Base-by-base conservation (phyloP, 1,139 yeast species). In the Yamadazyma jaroonii region DNA sequence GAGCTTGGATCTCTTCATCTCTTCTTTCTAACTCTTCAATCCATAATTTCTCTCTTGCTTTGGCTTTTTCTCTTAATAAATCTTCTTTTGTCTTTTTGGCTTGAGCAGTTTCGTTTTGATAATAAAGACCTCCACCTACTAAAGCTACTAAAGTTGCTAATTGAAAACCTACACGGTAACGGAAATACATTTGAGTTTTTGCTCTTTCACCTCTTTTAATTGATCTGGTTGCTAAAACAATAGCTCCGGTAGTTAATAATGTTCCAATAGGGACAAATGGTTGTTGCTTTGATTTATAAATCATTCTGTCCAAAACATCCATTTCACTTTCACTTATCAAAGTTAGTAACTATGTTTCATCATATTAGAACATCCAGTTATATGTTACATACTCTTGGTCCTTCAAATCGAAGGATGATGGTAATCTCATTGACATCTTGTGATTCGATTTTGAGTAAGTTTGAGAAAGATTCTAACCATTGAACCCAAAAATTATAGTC, bases 121-220 rank as follows among this genome's bases (percentile, higher is more conserved):
- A 84, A 46, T 76, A 62, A 53, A 70, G 70, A 2, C 94, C 89
- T 29, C 97, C 97, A 10, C 79, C 80, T 3, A 89, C 84, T 41
- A 89, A 67, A 0, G 96, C 96, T 7, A 79, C 79, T 38, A 89
- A 67, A 0, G 97, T 89, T 41, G 83, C 76, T 9, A 85, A 85
- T 61, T 89, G 97, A 52, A 88, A 73, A 1, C 79, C 95, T 34
- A 89, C 90, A 67, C 97, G 83, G 78, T 89, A 87, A 50, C 92
- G 76, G 67, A 87, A 89, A 79, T 87, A 89, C 39, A 77, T 74
- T 62, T 89, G 95, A 0, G 97, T 95, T 43, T 79, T 78, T 39
- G 72, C 66, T 46, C 82, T 76, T 52, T 87, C 81, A 20, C 96
- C 96, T 25, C 72, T 64, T 49, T 81, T 76, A 48, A 89, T 70